Percentiles rank a stretch among this genome's conserved stretches.
Conservation (phyloP, 1,139 yeast species). For the Taphrina communis region DNA sequence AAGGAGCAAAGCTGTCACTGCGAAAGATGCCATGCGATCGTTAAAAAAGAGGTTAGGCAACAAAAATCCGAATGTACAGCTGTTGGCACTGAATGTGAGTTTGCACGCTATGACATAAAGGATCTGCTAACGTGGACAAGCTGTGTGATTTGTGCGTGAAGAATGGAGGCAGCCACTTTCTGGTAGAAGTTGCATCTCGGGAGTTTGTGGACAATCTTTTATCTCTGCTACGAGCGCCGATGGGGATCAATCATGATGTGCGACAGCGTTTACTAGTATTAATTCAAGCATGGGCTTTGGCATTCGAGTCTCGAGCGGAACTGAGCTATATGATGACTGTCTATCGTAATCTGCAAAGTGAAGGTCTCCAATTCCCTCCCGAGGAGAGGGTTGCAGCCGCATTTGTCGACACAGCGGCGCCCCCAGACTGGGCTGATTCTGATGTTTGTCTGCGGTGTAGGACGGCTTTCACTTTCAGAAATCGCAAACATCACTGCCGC, state of each 20-base stretch:
- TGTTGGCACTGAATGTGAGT: slow-evolving; percentile 61
- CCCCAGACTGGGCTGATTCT: slow-evolving; percentile 97
- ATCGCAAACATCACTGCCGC: slow-evolving; percentile 94
- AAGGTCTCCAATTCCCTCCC: slow-evolving; percentile 71
- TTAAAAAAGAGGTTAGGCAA: slow-evolving; percentile 74
- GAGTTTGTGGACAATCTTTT: slow-evolving; percentile 77
- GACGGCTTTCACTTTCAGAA: slow-evolving; percentile 74
- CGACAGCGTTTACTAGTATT: slow-evolving; percentile 65
- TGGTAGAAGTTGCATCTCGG: slow-evolving; percentile 76
- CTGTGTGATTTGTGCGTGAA: slow-evolving; percentile 85
- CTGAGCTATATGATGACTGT: slow-evolving; percentile 68
- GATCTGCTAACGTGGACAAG: slow-evolving; percentile 51
- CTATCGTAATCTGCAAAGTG: slow-evolving; percentile 64
- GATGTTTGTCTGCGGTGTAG: slow-evolving; percentile 97
- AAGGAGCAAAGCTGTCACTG: slow-evolving; percentile 78
- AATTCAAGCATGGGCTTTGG: slow-evolving; percentile 76
- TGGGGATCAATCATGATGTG: slow-evolving; percentile 59
- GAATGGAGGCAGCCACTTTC: slow-evolving; percentile 88
- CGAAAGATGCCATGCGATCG: slow-evolving; percentile 83
- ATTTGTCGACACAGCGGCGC: slow-evolving; percentile 85
- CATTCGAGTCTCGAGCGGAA: slow-evolving; percentile 73
- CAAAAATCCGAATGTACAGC: slow-evolving; percentile 75
- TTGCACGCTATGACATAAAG: not conserved
- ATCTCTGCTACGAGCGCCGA: slow-evolving; percentile 50
- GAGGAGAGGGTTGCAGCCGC: slow-evolving; percentile 54